Base-by-base conservation (phyloP, 2,329 filamentous ascomycete genomes). In the Lachnellula arida region DNA sequence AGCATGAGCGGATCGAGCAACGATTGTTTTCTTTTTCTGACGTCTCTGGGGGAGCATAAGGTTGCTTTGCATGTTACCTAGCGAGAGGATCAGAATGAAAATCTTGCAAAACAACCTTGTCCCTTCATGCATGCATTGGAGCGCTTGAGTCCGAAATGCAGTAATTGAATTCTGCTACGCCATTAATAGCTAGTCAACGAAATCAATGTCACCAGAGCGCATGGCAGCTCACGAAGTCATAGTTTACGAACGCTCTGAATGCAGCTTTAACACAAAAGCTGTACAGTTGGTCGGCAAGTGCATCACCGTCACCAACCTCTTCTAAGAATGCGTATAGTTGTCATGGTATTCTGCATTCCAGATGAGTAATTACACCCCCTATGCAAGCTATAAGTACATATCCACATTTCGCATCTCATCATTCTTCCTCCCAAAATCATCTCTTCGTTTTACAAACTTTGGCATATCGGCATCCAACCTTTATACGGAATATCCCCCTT, bases 41-140 rank as follows among this genome's bases (percentile, higher is more conserved):
- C 57, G 59, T 65, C 58, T 62, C 63, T 56, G 52, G 60, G 61
- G 60, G 58, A 61, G 64, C 64, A 64, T 67, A 64, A 56, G 62
- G 60, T 63, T 61, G 60, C 65, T 67, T 68, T 68, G 63, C 67
- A 65, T 69, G 63, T 65, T 63, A 65, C 58, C 61, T 68, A 68
- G 66, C 66, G 64, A 61, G 65, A 64, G 64, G 63, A 64, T 65
- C 57, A 57, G 53, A 68, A 67, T 67, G 63, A 65, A 68, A 60
- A 60, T 66, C 62, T 68, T 68, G 66, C 65, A 60, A 65, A 64
- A 42, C 49, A 55, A 5, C 9, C 3, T 7, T 44, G 42, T 19
- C 37, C 37, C 47, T 12, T 9, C 28, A 32, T 32, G 28, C 28
- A 32, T 32, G 28, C 28, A 32, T 32, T 32, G 9, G 28, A 32